These are phyloP conservation scores for Phaeosphaeria sp. DNA, from an alignment of 2,329 filamentous ascomycete species.

Conservation along the genomic window DNA sequence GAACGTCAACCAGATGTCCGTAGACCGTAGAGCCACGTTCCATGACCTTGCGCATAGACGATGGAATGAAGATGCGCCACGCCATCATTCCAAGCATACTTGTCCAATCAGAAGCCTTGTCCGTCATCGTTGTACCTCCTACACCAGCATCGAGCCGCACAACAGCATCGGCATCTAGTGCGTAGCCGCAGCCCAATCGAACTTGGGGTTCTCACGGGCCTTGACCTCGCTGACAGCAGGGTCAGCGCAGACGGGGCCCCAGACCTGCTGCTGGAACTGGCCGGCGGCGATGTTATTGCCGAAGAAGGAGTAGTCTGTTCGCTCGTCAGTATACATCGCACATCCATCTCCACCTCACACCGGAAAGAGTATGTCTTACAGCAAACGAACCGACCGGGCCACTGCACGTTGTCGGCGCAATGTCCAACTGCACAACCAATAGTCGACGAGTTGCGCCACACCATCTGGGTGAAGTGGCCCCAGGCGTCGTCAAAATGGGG, in stretches of 20 bases:
- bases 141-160: neutral
- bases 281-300: constrained; percentile 43
- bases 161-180: constrained; percentile 1
- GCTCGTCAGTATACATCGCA: neutral
- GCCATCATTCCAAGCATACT: too few relatives aligned
- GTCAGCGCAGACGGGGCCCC: constrained; percentile 37
- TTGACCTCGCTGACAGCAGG: constrained; percentile 23
- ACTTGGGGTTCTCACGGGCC: constrained; percentile 21
- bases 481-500: constrained; percentile 36
- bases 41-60: too few relatives aligned
- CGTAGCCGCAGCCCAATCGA: constrained; percentile 21
- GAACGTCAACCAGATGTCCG: too few relatives aligned
- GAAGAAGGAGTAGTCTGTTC: constrained; percentile 40
- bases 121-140: too few relatives aligned
- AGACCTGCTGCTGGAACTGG: constrained; percentile 41
- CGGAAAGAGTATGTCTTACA: constrained; percentile 29
- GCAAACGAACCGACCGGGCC: constrained; percentile 45
- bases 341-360: too few relatives aligned
- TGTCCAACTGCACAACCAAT: constrained; percentile 45
- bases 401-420: constrained; percentile 29
- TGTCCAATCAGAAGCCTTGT: too few relatives aligned
- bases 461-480: constrained; percentile 50
- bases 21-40: too few relatives aligned
- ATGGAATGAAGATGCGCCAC: too few relatives aligned
- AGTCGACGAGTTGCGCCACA: constrained; percentile 46